Percentiles rank a stretch among this genome's conserved stretches.
These are phyloP conservation scores for Backusella macrospora DNA, from an alignment of 192 early-diverging fungal species.

Conservation along the genomic window DNA sequence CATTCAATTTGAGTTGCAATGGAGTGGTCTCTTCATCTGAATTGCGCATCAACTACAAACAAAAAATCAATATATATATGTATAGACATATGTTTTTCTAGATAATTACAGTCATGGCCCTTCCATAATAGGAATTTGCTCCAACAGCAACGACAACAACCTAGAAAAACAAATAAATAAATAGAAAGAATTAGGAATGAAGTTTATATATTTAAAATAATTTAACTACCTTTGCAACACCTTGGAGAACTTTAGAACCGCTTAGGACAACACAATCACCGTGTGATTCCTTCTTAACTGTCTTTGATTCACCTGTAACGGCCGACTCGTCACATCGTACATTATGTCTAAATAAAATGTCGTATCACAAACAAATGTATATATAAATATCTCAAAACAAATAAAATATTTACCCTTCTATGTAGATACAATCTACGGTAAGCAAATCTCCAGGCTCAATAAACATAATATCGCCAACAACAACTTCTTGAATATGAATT, in stretches of 20 bases:
- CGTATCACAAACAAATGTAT: background rate
- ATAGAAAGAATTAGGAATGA: background rate
- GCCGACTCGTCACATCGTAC: conserved; percentile 87
- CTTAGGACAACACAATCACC: conserved; percentile 83
- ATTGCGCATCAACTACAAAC: conserved; percentile 61
- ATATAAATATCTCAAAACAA: background rate
- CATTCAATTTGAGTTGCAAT: conserved; percentile 89
- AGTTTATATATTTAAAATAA: background rate
- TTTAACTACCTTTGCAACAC: conserved; percentile 46
- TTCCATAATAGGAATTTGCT: conserved; percentile 84
- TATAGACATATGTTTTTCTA: background rate
- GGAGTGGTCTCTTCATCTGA: conserved; percentile 81
- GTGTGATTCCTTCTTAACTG: conserved; percentile 70
- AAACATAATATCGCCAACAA: conserved; percentile 90
- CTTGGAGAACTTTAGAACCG: conserved; percentile 92
- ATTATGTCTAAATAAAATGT: conserved; percentile 55
- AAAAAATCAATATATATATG: background rate
- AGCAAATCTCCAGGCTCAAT: conserved; percentile 92
- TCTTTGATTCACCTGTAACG: conserved; percentile 90
- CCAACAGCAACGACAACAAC: conserved; percentile 90
- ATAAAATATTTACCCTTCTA: conserved; percentile 48
- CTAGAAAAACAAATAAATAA: background rate
- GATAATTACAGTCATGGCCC: conserved; percentile 69
- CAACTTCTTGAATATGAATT: conserved; percentile 77
- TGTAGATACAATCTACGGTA: conserved; percentile 86